Evolutionary conservation across 2,329 filamentous ascomycete genomes (phyloP), one percentile per base, ranked within the genome.

Genomic region (Hypoxylon sp.): DNA sequence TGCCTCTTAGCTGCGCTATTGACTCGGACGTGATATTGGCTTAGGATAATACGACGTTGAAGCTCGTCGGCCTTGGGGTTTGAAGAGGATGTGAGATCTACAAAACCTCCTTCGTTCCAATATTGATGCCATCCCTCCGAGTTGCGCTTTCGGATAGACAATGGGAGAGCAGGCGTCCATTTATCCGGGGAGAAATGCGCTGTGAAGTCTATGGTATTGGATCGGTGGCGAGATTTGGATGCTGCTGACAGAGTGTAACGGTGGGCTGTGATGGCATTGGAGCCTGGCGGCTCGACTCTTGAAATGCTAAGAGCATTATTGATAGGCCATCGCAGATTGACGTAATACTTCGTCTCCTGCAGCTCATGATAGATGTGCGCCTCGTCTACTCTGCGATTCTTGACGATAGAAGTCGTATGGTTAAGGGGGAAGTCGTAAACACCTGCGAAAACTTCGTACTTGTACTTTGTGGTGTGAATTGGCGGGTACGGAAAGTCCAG

Each of bases 401-500:
- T 57, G 0, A 53, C 22, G 2, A 78, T 70, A 2, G 63, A 72
- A 0, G 82, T 83, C 0, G 77, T 80, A 59, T 84, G 82, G 29
- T 81, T 80, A 4, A 74, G 59, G 0, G 80, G 78, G 17, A 80
- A 81, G 17, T 82, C 78, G 26, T 81, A 82, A 3, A 79, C 74
- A 0, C 82, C 83, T 0, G 79, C 81, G 33, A 83, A 84, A 10
- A 81, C 80, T 52, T 84, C 79, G 26, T 81, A 84, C 63, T 84
- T 84, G 66, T 82, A 82, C n/a, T 76, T 76, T 2, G 78, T 78
- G 1, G 76, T 76, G 47, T 82, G 80, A 1, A 81, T 75, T 1
- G 80, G 80, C 0, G 80, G 81, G 46, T 82, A 84, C 0, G 82
- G 81, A 55, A 81, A 84, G 64, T 84, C 82, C 13, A 84, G 67